Conservation (phyloP, 225 moss, liverwort and hornwort genomes). For the Pseudisothecium myosuroides region DNA sequence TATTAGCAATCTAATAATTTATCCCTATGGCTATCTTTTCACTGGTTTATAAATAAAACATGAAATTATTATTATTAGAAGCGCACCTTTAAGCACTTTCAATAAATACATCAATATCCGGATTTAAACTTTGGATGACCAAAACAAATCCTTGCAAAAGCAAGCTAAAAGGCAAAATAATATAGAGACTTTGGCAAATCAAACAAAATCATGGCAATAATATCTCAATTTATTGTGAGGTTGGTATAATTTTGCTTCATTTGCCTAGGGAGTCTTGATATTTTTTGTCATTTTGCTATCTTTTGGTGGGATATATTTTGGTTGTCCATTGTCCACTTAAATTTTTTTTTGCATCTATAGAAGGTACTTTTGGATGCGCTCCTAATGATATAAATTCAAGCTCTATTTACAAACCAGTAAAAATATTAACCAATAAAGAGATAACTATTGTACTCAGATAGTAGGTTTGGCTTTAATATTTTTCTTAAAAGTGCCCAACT, state of each 20-base stretch:
- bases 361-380: fast-evolving
- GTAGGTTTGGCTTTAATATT: no score
- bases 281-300: no score
- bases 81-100: fast-evolving
- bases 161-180: not conserved
- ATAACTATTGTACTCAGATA: not conserved
- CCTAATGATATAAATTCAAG: no score
- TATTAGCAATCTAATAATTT: no score
- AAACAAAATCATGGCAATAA: not conserved
- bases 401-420: not conserved
- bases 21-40: no score
- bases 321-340: not conserved
- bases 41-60: fast-evolving
- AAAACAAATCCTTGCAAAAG: fast-evolving
- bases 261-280: fast-evolving
- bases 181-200: not conserved
- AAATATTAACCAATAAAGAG: not conserved
- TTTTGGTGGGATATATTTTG: fast-evolving
- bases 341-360: no score
- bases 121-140: no score
- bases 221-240: fast-evolving
- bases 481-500: no score
- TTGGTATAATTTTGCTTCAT: no score
- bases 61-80: no score
- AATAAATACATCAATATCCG: no score